phyloP scores from a whole-genome alignment of 352 stramenopile species.

The Phytopythium cucurbitacearum region DNA sequence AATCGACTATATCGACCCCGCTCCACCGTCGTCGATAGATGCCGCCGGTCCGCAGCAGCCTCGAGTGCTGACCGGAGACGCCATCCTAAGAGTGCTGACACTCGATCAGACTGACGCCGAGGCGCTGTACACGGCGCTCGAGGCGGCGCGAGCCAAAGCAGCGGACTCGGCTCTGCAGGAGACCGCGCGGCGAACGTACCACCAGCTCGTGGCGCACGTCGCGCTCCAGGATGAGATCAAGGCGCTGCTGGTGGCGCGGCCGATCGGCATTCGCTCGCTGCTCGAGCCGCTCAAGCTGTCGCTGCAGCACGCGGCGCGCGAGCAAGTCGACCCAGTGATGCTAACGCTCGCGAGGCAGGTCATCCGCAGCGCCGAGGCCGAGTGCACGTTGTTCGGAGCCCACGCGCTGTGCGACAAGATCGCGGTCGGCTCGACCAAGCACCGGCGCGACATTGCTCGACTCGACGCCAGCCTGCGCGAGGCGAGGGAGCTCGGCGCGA shows the following conservation, averaged over 20 bases:
- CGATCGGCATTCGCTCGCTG: constrained; percentile 68
- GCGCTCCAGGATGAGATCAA: constrained; percentile 78
- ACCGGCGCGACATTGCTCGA: constrained; percentile 50
- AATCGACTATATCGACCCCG: too few species aligned
- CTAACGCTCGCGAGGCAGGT: constrained; percentile 53
- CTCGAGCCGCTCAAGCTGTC: constrained; percentile 57
- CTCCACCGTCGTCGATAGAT: not conserved
- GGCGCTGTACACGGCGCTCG: constrained; percentile 70
- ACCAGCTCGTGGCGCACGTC: constrained; percentile 66
- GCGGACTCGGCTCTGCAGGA: constrained; percentile 52
- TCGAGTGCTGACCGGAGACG: constrained; percentile 20
- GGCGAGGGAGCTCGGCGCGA: constrained; percentile 40
- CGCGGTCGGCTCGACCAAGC: constrained; percentile 42
- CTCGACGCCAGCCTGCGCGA: constrained; percentile 61
- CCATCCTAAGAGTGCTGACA: constrained; percentile 41
- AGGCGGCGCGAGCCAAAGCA: constrained; percentile 54
- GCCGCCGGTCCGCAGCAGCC: constrained; percentile 1
- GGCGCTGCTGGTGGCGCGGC: constrained; percentile 54
- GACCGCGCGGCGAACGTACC: constrained; percentile 52
- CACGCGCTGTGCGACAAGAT: constrained; percentile 64
- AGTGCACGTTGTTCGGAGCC: constrained; percentile 79
- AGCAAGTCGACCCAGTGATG: constrained; percentile 48
- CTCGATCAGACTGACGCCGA: constrained; percentile 69
- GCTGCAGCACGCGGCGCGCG: constrained; percentile 39
- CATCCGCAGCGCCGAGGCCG: constrained; percentile 67